Evolutionary conservation across 2,329 filamentous ascomycete genomes (phyloP), one percentile per base, ranked within the genome.

Genomic region (Xylariaceae sp.): DNA sequence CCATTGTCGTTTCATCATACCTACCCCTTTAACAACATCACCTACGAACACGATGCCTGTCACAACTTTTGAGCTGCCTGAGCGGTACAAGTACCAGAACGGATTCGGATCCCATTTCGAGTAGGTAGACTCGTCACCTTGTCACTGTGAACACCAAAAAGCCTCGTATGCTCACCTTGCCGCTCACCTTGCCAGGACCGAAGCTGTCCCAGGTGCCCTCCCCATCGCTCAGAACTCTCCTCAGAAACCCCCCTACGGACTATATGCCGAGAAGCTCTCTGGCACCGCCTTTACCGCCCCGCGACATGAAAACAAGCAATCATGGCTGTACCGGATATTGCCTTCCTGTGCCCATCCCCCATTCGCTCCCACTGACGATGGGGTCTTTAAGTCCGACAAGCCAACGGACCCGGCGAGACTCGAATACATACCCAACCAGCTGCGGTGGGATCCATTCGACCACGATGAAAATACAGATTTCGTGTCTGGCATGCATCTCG

Each of bases 381-480:
- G 63, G 2, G 77, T 59, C 71, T 80, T 66, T 75, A 70, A 73
- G 69, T 62, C 75, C 68, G 66, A 78, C 74, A 65, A 73, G 70
- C 68, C 76, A 0, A 73, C 73, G 4, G 69, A 74, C 12, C 75
- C 76, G 43, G 70, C 74, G 6, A 80, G 80, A 65, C 78, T 89
- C 58, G 83, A 88, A 64, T 84, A 88, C 59, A 86, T 89, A 50
- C 89, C 89, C 0, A 92, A 92, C 64, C 89, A 94, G 71, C 76
- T 95, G 35, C 83, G 89, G 57, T 95, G 89, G 89, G 85, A 89
- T 63, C 88, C 79, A 1, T 91, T 91, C 68, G 85, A 91, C 65
- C 75, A 91, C 46, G 81, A 87, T 60, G 78, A 85, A 67, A 80
- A 44, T 56, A 71, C 66, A 7, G 70, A 74, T 51, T 78, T 78